Percentiles rank a stretch among this genome's conserved stretches.
Evolutionary conservation across 768 basidiomycete species (phyloP).

Genomic region (Rhodotorula babjevae): DNA sequence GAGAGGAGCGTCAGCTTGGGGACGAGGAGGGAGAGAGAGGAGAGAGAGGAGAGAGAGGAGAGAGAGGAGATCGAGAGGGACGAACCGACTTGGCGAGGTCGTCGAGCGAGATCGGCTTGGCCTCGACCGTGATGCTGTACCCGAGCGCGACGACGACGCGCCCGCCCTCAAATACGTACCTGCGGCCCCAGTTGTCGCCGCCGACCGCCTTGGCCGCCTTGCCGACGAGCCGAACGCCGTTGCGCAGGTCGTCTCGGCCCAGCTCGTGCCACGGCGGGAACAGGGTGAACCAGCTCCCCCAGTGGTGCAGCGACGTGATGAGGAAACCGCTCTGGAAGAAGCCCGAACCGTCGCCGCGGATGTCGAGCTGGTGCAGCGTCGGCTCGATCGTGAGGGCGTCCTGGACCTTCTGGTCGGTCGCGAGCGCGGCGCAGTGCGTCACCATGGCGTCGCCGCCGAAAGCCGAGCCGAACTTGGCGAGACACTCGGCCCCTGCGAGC

Average conservation of each 20-base stretch:
- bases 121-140: constrained; percentile 29
- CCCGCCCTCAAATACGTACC: constrained; percentile 36
- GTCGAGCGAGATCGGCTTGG: constrained; percentile 1
- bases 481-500: constrained; percentile 12
- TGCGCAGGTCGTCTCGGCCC: constrained; percentile 35
- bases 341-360: constrained; percentile 38
- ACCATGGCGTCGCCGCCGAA: constrained; percentile 40
- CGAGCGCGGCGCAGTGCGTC: constrained; percentile 35
- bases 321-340: constrained; percentile 41
- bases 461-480: constrained; percentile 28
- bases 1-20: too few relatives aligned
- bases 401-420: constrained; percentile 11
- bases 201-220: constrained; percentile 33
- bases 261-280: constrained; percentile 39
- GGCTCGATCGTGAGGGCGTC: constrained; percentile 26
- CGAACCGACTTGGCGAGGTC: constrained; percentile 34
- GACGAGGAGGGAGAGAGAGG: not conserved
- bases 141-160: constrained; percentile 34
- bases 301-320: constrained; percentile 38
- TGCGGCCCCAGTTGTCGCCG: constrained; percentile 38
- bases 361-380: constrained; percentile 40
- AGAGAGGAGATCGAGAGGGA: not conserved
- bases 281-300: constrained; percentile 39
- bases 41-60: not conserved
- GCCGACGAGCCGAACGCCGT: constrained; percentile 33